Percentiles rank a stretch among this genome's conserved stretches.
These are phyloP conservation scores for Oemleria cerasiformis DNA, from an alignment of 306 rosid genomes.

Conservation along the genomic window DNA sequence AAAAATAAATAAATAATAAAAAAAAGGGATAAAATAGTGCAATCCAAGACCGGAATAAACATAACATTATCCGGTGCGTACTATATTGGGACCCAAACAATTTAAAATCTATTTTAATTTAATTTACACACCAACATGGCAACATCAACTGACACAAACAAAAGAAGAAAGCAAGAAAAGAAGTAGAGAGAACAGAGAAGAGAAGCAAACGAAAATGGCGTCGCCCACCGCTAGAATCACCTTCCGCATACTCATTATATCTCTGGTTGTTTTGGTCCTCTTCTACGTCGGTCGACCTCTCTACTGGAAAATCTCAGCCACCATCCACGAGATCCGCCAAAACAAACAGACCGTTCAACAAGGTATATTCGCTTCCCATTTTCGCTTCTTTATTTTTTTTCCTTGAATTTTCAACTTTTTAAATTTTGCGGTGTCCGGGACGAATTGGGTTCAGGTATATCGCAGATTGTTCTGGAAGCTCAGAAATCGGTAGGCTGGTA, in stretches of 20 bases:
- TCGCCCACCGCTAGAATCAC: slow-evolving; percentile 44
- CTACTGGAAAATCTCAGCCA: slow-evolving; percentile 86
- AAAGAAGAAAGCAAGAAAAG: not conserved
- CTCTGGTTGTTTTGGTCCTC: slow-evolving; percentile 39
- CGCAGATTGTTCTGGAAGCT: slow-evolving; percentile 82
- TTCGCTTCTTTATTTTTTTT: not conserved
- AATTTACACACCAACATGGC: not conserved
- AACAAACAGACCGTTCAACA: slow-evolving; percentile 75
- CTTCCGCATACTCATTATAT: slow-evolving; percentile 42
- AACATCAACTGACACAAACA: not conserved
- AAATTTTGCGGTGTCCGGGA: not conserved
- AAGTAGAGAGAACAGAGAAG: not conserved
- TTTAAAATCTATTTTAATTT: not conserved
- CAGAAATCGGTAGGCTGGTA: slow-evolving; percentile 83
- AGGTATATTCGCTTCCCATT: slow-evolving; percentile 34
- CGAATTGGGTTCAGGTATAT: slow-evolving; percentile 47
- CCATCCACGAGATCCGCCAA: slow-evolving; percentile 71
- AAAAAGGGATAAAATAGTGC: not conserved
- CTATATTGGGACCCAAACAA: not conserved
- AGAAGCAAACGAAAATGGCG: slow-evolving; percentile 40
- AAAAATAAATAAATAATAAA: too few relatives aligned
- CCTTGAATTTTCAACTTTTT: not conserved
- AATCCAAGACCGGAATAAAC: not conserved
- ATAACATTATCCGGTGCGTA: not conserved
- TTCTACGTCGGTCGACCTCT: slow-evolving; percentile 82